These are phyloP conservation scores for Podospora australis DNA, from an alignment of 495 filamentous ascomycete genomes.

Conservation along the genomic window DNA sequence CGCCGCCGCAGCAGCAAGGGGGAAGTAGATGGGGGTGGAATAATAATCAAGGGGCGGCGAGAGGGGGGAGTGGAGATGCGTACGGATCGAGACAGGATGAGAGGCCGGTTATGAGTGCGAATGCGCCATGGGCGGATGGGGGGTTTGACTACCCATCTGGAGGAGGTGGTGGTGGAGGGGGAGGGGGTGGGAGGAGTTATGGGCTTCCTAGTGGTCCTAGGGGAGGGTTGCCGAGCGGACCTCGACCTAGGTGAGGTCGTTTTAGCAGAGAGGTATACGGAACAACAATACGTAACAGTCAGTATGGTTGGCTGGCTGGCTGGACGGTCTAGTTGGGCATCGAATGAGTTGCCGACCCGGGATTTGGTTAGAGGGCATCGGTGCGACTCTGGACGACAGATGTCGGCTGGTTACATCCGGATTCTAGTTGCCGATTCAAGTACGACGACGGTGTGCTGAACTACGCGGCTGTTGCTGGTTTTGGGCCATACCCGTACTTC, in stretches of 20 bases:
- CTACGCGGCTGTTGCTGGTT: too few species aligned
- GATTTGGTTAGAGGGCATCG: too few species aligned
- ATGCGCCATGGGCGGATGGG: constrained; percentile 40
- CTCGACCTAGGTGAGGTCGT: constrained; percentile 38
- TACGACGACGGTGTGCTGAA: too few species aligned
- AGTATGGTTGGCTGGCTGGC: too few species aligned
- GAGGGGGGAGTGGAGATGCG: constrained; percentile 26
- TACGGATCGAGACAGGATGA: constrained; percentile 32
- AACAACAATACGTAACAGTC: too few species aligned
- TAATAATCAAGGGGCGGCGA: constrained; percentile 16
- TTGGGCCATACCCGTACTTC: too few species aligned
- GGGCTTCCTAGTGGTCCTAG: constrained; percentile 49
- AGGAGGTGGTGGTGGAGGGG: constrained; percentile 30
- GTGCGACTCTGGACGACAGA: too few species aligned
- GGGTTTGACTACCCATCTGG: constrained; percentile 33
- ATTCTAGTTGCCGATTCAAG: too few species aligned
- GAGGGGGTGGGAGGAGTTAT: constrained; percentile 28
- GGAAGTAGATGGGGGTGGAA: constrained; percentile 23
- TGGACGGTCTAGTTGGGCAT: too few species aligned
- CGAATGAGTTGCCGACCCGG: too few species aligned
- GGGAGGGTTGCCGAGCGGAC: constrained; percentile 37
- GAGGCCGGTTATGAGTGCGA: constrained; percentile 41
- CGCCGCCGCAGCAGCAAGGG: constrained; percentile 10
- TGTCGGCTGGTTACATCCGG: too few species aligned
- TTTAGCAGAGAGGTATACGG: too few species aligned